Evolutionary conservation across 176 grass and related monocot genomes (phyloP).

Genomic region (Zoysia japonica): DNA sequence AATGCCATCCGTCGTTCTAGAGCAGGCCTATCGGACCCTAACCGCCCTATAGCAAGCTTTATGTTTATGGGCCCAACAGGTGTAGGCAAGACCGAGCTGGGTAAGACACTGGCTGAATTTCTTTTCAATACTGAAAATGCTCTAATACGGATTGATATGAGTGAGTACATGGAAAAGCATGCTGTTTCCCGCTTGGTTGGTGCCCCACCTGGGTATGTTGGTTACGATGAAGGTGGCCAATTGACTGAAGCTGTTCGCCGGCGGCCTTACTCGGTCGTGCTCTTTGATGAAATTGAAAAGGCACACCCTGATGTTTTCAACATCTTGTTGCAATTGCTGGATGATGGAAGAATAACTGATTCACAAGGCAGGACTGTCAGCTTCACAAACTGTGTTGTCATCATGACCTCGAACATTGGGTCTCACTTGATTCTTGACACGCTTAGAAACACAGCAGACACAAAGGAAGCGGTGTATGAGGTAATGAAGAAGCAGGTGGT

Average conservation of each 20-base stretch:
- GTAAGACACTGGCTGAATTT: constrained; percentile 80
- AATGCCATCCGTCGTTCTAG: constrained; percentile 94
- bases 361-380: constrained; percentile 90
- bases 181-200: constrained; percentile 94
- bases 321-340: constrained; percentile 84
- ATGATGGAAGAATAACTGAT: constrained; percentile 96
- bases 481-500: constrained; percentile 92
- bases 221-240: constrained; percentile 91
- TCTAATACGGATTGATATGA: constrained; percentile 95
- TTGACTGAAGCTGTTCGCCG: constrained; percentile 81
- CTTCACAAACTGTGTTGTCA: constrained; percentile 89
- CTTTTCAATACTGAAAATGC: constrained; percentile 95
- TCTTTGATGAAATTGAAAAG: constrained; percentile 97
- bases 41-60: constrained; percentile 95
- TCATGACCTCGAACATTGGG: constrained; percentile 97
- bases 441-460: constrained; percentile 61
- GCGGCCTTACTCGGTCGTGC: constrained; percentile 79
- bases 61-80: constrained; percentile 99
- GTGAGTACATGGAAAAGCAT: constrained; percentile 98
- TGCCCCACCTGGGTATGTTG: constrained; percentile 84
- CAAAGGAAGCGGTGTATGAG: constrained; percentile 79
- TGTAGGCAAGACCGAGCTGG: constrained; percentile 94
- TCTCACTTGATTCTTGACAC: constrained; percentile 85
- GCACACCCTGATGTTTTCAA: constrained; percentile 95
- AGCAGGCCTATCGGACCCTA: constrained; percentile 84